Base-by-base conservation (phyloP, 2,329 filamentous ascomycete genomes). In the Tolypocladium pustulatum region DNA sequence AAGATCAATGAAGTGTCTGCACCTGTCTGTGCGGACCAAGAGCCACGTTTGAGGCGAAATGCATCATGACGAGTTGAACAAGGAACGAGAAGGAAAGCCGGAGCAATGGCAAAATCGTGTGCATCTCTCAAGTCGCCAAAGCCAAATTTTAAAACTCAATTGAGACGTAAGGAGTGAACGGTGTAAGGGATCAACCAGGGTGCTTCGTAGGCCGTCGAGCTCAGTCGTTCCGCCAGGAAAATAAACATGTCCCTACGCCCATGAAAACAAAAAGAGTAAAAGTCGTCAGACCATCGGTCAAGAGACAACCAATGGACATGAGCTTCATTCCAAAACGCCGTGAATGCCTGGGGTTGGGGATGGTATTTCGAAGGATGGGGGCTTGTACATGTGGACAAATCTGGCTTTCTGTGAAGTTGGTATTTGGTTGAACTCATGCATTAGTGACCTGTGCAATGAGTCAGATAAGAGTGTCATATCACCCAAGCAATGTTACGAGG, bases 361-460 rank as follows among this genome's bases (percentile, higher is more conserved):
- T 62, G 56, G 57, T 63, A 60, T 58, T 58, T 59, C 32, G 70
- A 70, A 72, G 69, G 65, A 66, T 62, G 65, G 64, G 65, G 66
- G 66, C 64, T 69, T 54, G 59, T 60, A 61, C 57, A 55, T 58
- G 54, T 60, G 58, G 57, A 60, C 46, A 56, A 60, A 60, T 60
- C 57, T 57, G 53, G 40, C 41, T 40, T 22, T 34, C 55, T 12
- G 34, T 38, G 41, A 56, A 30, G 30, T 54, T 67, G 65, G 46
- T 58, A 57, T 54, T 40, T 53, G 32, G 51, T 58, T 17, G 27
- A 32, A 43, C 69, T 83, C 74, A 84, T 72, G 81, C 81, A 67
- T 84, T 84, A 73, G 81, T 84, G 61, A 84, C 81, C 81, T 83
- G 57, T 3, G 32, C 36, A 3, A 40, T 17, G 15, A 52, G 22